Percentiles rank a stretch among this genome's conserved stretches.
Evolutionary conservation across 2,329 filamentous ascomycete genomes (phyloP).

Genomic region (Aureobasidium leucospermi): DNA sequence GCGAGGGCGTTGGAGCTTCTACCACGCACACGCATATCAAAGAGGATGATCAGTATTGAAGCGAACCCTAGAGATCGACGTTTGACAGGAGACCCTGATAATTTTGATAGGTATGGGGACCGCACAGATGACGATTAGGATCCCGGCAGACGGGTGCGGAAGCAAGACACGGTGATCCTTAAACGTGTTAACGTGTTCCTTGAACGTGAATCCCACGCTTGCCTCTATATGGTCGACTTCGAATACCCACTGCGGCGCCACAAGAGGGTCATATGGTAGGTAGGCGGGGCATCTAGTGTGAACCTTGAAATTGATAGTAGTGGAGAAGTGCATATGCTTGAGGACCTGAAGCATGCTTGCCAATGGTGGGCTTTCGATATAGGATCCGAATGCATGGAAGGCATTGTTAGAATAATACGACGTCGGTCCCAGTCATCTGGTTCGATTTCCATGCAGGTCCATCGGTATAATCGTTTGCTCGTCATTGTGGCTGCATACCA

Average conservation of each 20-base stretch:
- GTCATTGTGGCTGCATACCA: background rate
- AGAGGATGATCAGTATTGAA: background rate
- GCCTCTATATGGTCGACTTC: background rate
- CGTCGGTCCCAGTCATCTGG: slow-evolving; percentile 2
- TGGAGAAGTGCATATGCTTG: no score
- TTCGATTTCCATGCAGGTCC: background rate
- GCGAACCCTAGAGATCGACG: background rate
- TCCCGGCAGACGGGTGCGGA: background rate
- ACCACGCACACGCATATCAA: background rate
- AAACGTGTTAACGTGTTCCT: background rate
- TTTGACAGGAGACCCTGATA: background rate
- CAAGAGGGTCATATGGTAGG: background rate
- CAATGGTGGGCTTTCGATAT: background rate
- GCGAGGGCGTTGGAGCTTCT: background rate
- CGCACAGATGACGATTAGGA: background rate
- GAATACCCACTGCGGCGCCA: background rate
- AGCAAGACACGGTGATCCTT: background rate
- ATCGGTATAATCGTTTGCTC: background rate
- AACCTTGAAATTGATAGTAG: background rate
- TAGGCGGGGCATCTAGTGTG: background rate
- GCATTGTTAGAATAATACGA: background rate
- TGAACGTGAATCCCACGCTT: background rate
- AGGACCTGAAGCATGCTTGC: no score
- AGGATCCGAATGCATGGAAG: background rate
- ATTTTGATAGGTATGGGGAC: background rate